Base-by-base conservation (phyloP, 2,329 filamentous ascomycete species). In the Stromatinia cepivora region DNA sequence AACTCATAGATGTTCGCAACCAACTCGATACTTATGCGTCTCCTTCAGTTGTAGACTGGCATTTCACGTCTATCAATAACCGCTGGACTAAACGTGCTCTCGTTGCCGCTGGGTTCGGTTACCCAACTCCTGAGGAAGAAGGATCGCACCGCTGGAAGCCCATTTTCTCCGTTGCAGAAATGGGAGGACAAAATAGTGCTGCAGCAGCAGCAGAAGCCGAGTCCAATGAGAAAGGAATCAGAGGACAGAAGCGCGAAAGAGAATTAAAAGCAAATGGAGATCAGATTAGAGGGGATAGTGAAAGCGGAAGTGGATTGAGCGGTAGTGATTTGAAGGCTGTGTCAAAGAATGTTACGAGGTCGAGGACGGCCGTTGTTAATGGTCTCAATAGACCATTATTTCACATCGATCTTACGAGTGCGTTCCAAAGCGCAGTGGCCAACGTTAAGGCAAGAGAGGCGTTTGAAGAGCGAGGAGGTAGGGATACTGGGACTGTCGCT, bases 71-170 rank as follows among this genome's bases (percentile, higher is more conserved):
- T 80, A 91, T 98, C 82, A 93, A 90, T 81, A 97, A 95, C 83
- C 87, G 92, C 69, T 97, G 94, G 94, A 94, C 93, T 34, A 97
- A 97, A 82, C 91, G 93, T 45, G 94, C 92, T 6, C 88, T 98
- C 56, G 90, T 90, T 5, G 88, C 92, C 2, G 94, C 91, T 34
- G 94, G 94, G 17, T 98, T 98, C 77, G 94, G 94, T 1, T 93
- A 91, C 78, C 93, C 93, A 3, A 87, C 88, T 0, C 76, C 82
- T 17, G 83, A 82, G 20, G 73, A 73, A n/a, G 71, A 63, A 17
- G 34, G 79, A 79, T 9, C 81, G 80, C 68, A 87, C 72, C 87
- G 92, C 70, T 98, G 94, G 94, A 94, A 92, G 79, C 92, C 93
- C n/a, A 93, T 98, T 73, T 98, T 97, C 84, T 93, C 88, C 77